A percentile compares a stretch with the other conserved stretches of the same genome.
These are phyloP conservation scores for Trichoderma guizhouense DNA, from an alignment of 2,329 filamentous ascomycete species.

Conservation along the genomic window DNA sequence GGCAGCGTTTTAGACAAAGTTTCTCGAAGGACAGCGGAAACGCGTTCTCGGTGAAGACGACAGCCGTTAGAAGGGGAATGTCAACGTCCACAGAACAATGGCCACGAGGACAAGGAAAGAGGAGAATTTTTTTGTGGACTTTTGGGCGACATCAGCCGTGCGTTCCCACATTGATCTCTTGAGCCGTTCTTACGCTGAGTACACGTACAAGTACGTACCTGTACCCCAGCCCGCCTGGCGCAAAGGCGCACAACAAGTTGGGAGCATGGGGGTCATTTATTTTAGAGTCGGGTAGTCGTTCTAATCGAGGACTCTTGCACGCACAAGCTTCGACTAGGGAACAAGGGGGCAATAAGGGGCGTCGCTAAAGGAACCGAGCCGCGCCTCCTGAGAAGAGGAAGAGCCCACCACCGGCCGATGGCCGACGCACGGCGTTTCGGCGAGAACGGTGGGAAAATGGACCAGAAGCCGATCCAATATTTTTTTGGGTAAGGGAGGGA, in stretches of 20 bases:
- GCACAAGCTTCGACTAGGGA: slow-evolving; percentile 16
- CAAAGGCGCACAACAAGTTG: not conserved
- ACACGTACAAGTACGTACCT: not conserved
- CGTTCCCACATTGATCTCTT: not conserved
- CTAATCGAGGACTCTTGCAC: not conserved
- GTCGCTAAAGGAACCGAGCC: not conserved
- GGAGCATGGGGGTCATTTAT: not conserved
- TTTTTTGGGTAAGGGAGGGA: not conserved
- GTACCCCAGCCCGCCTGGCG: not conserved
- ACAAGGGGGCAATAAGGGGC: slow-evolving; percentile 1
- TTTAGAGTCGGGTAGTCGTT: not conserved
- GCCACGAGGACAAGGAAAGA: not conserved
- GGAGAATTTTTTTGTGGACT: not conserved
- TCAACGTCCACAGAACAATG: not conserved
- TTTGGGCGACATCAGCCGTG: not conserved
- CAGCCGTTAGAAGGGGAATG: not conserved
- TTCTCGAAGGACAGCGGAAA: not conserved
- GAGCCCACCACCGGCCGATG: not conserved
- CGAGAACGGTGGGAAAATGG: not conserved
- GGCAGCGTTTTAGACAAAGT: not conserved
- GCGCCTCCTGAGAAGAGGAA: slow-evolving; percentile 3
- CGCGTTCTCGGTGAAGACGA: not conserved
- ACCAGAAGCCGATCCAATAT: not conserved
- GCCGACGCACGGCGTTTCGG: not conserved
- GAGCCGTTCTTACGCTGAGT: not conserved